These are phyloP conservation scores for Moricandia arvensis DNA, from an alignment of 345 rosid genomes.

Conservation along the genomic window DNA sequence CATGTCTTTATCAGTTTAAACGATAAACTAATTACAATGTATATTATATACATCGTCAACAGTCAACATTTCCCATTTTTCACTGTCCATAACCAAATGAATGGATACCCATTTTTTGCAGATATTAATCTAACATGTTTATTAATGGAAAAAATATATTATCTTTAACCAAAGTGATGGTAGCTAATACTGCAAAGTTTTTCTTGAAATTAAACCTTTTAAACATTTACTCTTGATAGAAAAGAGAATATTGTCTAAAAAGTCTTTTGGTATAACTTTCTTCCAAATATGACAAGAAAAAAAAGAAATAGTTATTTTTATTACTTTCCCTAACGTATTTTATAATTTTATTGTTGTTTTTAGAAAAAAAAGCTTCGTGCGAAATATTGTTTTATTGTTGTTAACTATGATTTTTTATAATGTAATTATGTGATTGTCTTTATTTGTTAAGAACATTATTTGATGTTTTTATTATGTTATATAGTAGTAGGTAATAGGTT, in stretches of 20 bases:
- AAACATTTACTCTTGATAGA: not conserved
- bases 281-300: too few relatives aligned
- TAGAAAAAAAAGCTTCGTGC: too few relatives aligned
- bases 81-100: not conserved
- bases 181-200: not conserved
- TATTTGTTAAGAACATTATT: too few relatives aligned
- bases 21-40: not conserved
- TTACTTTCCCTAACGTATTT: too few relatives aligned
- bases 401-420: too few relatives aligned
- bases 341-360: too few relatives aligned
- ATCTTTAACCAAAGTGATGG: not conserved
- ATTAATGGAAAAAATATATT: too few relatives aligned
- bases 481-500: too few relatives aligned
- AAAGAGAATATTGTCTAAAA: not conserved
- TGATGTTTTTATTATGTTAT: too few relatives aligned
- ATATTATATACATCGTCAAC: not conserved
- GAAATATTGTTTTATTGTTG: not conserved
- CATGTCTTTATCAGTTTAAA: not conserved
- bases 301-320: too few relatives aligned
- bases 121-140: not conserved
- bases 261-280: too few relatives aligned
- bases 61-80: not conserved
- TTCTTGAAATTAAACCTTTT: not conserved
- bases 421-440: too few relatives aligned
- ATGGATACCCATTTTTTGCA: not conserved